Base-by-base conservation (phyloP, 1,284 basidiomycete genomes). In the Pascua sp. region DNA sequence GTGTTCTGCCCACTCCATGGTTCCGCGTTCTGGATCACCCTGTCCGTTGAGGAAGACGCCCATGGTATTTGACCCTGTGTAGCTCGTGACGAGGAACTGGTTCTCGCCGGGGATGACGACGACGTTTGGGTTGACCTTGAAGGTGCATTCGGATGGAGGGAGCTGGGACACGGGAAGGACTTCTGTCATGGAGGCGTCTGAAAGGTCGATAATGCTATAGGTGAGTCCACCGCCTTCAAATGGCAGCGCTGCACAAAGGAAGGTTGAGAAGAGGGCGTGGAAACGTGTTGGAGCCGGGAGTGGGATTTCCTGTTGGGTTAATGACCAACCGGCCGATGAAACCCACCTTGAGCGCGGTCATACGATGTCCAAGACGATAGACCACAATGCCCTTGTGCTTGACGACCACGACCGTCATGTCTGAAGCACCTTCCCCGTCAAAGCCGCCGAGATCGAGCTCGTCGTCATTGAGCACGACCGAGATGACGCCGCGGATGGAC, bases 1-100 rank as follows among this genome's bases (percentile, higher is more conserved):
- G 77, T 93, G 86, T 47, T 80, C 82, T 1, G 84, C 80, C 90
- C 90, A 95, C 70, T 91, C 84, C 39, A 95, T 78, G 2, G 91
- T 93, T 1, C 91, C 91, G 46, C 92, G 82, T 10, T 91, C 87
- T 11, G 92, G 91, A 72, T 94, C 91, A 1, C 91, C 91, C 11
- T 85, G 83, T 0, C 85, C 84, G 32, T 84, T 90, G 61, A 95
- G 81, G 69, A 96, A 95, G 1, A 95, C 78, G 0, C 92, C 92
- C 54, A 95, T 80, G 0, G 89, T 88, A 56, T 81, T 85, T 1
- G 64, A 62, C 9, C 89, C 91, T 0, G 85, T 90, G 52, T 65
- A 77, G 53, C 73, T 77, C 5, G 78, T 77, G 9, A 80, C 70
- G 40, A 82, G 64, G 51, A 92, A 95, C 73, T 95, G 91, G 65